Evolutionary conservation across 2,329 filamentous ascomycete species (phyloP), one percentile per base, ranked within the genome.

Genomic region (Epichloe typhina): DNA sequence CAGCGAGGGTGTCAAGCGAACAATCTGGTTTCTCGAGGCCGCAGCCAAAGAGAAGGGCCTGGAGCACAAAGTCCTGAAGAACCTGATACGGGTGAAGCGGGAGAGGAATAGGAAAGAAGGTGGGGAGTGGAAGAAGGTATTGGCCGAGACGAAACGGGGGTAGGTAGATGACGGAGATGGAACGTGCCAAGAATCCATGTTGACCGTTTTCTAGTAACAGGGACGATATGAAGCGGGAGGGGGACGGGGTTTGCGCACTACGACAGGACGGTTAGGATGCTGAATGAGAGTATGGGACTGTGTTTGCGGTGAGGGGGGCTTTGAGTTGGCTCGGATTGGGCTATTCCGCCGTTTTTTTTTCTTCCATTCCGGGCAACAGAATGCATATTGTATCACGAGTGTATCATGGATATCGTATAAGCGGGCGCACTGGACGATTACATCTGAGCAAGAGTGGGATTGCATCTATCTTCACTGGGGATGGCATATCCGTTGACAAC

Each of bases 1-100:
- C 49, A 53, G 66, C 6, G 66, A 70, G 45, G 73, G 72, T 47
- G 72, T 86, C 48, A 68, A 74, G 54, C 79, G 82, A 53, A 93
- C 87, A 0, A 60, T 86, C 4, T 79, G 80, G 62, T 91, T 93
- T 60, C 67, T 91, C 1, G 67, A 79, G 35, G 77, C 79, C 40
- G 87, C 87, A 4, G 75, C 77, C 1, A 71, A 67, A 54, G 73
- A 79, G 58, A 76, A 67, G 50, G 86, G 85, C 0, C 57, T 88
- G 35, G 87, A 91, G 70, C 84, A 90, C 63, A 75, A 68, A 51
- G 76, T 93, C 8, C 61, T 91, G 51, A 85, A 81, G 66, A 89
- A 84, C 56, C 63, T 91, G 46, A 59, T 87, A 61, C 52, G 59
- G 47, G 58, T 64, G 35, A 59, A 59, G 54, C 36, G 54, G 46